Evolutionary conservation across 2,329 filamentous ascomycete species (phyloP), one percentile per base, ranked within the genome.

Genomic region (Beauveria brongniartii): DNA sequence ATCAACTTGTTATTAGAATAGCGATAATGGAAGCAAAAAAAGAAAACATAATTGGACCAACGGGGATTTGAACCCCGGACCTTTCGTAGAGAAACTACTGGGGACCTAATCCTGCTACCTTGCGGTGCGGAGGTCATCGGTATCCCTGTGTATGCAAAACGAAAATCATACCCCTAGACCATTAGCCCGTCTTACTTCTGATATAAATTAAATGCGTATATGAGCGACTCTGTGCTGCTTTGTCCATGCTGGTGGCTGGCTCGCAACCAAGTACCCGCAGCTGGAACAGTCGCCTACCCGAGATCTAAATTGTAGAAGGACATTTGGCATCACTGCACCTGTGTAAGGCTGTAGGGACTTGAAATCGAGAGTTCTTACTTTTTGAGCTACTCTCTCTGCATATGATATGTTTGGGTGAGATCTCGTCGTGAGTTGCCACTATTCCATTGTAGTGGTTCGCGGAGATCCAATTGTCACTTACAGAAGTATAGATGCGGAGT

Each of bases 161-260:
- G 58, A 60, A 60, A 60, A 60, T 60, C 58, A 60, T 60, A 60
- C 58, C 58, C 58, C 58, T 60, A 60, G 58, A 60, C 58, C 58
- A 60, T 60, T 60, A 60, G 58, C 58, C 58, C 58, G 2, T 20
- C 50, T 54, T 46, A 60, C 22, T n/a, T 22, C 5, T 16, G 8
- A 3, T 14, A 0, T 16, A 4, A 16, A 24, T 16, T 58, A 58
- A 16, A 20, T 20, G 8, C 8, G 6, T 16, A 26, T 58, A 58
- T 58, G 16, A 43, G 16, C 8, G 18, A 20, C 9, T 46, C 14
- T 16, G 5, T 1, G 2, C 5, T 34, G 12, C 34, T 16, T 16
- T 16, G 34, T 34, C 14, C 34, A 37, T 37, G 34, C 34, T 37
- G 12, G 16, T 37, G 12, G 34, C 30, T 34, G 10, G 30, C 34